Conservation (phyloP, 1,284 basidiomycete species). For the Calocybe gambosa region DNA sequence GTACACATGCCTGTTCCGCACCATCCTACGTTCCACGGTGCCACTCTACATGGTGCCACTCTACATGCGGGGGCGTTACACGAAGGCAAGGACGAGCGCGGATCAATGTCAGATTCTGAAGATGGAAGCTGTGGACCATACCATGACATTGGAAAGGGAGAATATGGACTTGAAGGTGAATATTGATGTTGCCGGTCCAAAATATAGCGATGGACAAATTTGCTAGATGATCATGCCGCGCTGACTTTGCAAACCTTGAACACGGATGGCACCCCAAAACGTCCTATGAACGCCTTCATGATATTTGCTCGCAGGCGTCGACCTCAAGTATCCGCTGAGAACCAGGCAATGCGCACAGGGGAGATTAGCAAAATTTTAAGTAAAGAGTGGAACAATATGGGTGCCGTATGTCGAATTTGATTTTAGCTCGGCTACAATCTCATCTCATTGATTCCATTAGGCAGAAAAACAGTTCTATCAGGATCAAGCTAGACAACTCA, state of each 20-base stretch:
- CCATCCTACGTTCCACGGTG: constrained; percentile 16
- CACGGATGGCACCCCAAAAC: constrained; percentile 76
- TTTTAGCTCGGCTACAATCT: constrained; percentile 10
- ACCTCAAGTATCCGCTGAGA: constrained; percentile 74
- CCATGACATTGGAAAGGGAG: constrained; percentile 30
- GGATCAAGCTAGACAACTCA: constrained; percentile 75
- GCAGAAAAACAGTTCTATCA: constrained; percentile 78
- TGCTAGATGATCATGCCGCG: constrained; percentile 32
- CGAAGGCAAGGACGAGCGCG: constrained; percentile 33
- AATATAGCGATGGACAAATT: constrained; percentile 11
- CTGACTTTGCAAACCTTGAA: constrained; percentile 74
- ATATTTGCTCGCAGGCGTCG: constrained; percentile 77
- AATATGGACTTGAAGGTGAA: constrained; percentile 39
- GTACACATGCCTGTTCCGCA: constrained; percentile 16
- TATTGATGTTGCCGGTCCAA: constrained; percentile 4
- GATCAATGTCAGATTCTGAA: constrained; percentile 44
- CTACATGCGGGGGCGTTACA: constrained; percentile 12
- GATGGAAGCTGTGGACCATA: constrained; percentile 36
- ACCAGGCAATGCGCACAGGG: constrained; percentile 79
- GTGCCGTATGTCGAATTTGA: constrained; percentile 39
- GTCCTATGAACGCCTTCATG: constrained; percentile 89
- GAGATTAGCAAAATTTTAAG: constrained; percentile 80
- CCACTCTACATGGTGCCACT: constrained; percentile 1
- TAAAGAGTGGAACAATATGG: constrained; percentile 76
- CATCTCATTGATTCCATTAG: constrained; percentile 32